Evolutionary conservation across 352 stramenopile genomes (phyloP).

Genomic region (Achlya hypogyna): DNA sequence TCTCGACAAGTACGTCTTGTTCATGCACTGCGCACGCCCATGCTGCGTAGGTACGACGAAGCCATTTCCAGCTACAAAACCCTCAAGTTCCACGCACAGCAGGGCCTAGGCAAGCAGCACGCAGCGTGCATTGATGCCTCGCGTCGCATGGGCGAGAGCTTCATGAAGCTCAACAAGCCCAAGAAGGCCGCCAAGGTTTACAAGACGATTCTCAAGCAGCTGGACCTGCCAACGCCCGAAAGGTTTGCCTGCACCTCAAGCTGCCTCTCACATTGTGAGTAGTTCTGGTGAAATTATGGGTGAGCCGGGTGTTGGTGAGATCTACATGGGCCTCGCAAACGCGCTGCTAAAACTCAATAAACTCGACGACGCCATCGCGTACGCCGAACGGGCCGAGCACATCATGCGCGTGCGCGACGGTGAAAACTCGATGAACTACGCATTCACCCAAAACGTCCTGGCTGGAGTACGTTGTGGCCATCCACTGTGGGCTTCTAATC

Average conservation of each 20-base stretch:
- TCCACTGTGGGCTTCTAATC: neutral
- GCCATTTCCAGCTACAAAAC: conserved; percentile 60
- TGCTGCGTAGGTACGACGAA: conserved; percentile 23
- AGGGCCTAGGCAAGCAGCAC: conserved; percentile 51
- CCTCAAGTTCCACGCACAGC: conserved; percentile 58
- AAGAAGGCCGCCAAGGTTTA: conserved; percentile 42
- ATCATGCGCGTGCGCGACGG: conserved; percentile 63
- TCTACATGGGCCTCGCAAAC: conserved; percentile 70
- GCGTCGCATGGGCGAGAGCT: conserved; percentile 54
- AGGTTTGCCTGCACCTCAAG: neutral
- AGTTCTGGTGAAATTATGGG: neutral
- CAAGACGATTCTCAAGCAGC: conserved; percentile 33
- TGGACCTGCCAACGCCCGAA: conserved; percentile 8
- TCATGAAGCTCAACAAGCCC: conserved; percentile 56
- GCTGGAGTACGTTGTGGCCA: conserved; percentile 36
- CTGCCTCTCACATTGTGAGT: neutral
- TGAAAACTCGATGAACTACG: conserved; percentile 50
- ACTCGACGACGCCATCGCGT: conserved; percentile 30
- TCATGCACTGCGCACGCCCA: neutral
- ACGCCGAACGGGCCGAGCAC: conserved; percentile 33
- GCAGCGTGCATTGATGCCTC: conserved; percentile 68
- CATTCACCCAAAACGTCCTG: conserved; percentile 75
- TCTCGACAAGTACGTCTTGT: conserved; percentile 56
- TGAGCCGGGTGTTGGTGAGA: conserved; percentile 43
- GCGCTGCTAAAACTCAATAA: conserved; percentile 35